Percentiles rank a stretch among this genome's conserved stretches.
These are phyloP conservation scores for Cyclostephanos invisitatus DNA, from an alignment of 108 stramenopile genomes.

Conservation along the genomic window DNA sequence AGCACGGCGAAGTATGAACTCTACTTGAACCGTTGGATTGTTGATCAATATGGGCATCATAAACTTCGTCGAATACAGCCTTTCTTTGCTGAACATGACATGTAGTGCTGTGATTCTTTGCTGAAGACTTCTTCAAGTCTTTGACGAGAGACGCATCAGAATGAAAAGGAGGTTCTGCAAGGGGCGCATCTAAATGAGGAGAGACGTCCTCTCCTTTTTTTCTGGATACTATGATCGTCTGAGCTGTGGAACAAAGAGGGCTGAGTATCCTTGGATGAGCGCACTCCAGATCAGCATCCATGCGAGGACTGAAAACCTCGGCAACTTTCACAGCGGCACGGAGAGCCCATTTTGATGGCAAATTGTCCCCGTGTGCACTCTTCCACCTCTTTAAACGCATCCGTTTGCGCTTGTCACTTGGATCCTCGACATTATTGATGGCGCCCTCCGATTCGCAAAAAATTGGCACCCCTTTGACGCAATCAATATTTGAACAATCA, in stretches of 20 bases:
- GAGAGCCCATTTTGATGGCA: slow-evolving; percentile 79
- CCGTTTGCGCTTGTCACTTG: slow-evolving; percentile 4
- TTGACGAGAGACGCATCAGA: slow-evolving; percentile 20
- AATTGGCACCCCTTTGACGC: slow-evolving; percentile 10
- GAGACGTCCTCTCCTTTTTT: slow-evolving; percentile 4
- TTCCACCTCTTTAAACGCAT: slow-evolving; percentile 1
- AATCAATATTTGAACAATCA: slow-evolving; percentile 9
- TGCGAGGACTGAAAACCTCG: slow-evolving; percentile 75
- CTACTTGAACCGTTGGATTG: slow-evolving; percentile 41
- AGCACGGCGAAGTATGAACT: slow-evolving; percentile 33
- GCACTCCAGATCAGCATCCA: slow-evolving; percentile 70
- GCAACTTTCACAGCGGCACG: slow-evolving; percentile 73
- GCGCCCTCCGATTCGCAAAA: slow-evolving; percentile 3
- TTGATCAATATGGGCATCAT: slow-evolving; percentile 35
- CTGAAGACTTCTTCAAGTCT: slow-evolving; percentile 22
- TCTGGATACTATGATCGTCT: slow-evolving; percentile 56
- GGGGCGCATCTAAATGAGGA: slow-evolving; percentile 12
- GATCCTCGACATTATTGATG: too few relatives aligned
- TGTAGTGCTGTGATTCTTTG: slow-evolving; percentile 44
- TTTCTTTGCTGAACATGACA: slow-evolving; percentile 42
- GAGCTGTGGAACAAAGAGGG: slow-evolving; percentile 81
- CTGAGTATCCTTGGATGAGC: slow-evolving; percentile 59
- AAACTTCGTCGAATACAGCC: slow-evolving; percentile 36
- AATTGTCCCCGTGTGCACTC: slow-evolving; percentile 30
- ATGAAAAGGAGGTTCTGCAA: slow-evolving; percentile 29